phyloP scores from a whole-genome alignment of 2,329 filamentous ascomycete genomes.

The Elsinoe ampelina region DNA sequence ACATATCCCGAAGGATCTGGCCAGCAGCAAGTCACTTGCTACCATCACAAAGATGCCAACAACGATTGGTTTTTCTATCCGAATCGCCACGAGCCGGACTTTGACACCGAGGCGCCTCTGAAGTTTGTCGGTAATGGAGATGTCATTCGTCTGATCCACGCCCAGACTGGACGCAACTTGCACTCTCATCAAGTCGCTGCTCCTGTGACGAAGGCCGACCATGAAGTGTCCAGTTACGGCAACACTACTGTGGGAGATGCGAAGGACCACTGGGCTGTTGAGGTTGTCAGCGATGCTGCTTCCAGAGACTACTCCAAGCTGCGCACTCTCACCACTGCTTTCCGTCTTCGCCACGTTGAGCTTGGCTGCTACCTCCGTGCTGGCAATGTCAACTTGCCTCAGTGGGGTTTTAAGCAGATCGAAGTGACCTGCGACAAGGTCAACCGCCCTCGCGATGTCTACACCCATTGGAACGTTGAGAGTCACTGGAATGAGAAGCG shows the following conservation, averaged over 20 bases:
- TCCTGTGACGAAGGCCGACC: constrained; percentile 78
- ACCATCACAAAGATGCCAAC: constrained; percentile 98
- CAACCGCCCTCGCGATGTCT: constrained; percentile 85
- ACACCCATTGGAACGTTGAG: constrained; percentile 99
- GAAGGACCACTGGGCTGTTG: constrained; percentile 94
- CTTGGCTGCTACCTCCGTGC: constrained; percentile 91
- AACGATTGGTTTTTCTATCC: constrained; percentile 99
- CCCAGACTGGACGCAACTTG: constrained; percentile 91
- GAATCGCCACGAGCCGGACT: constrained; percentile 68
- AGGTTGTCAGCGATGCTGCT: constrained; percentile 82
- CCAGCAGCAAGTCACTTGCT: constrained; percentile 97
- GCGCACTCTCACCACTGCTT: constrained; percentile 84
- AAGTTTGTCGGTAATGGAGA: constrained; percentile 68
- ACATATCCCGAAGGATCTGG: constrained; percentile 87
- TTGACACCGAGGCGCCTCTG: constrained; percentile 58
- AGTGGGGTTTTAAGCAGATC: constrained; percentile 99
- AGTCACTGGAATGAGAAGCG: constrained; percentile 87
- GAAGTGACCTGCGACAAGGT: constrained; percentile 91
- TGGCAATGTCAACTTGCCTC: constrained; percentile 89
- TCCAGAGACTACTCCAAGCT: constrained; percentile 77
- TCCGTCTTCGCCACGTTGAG: constrained; percentile 73
- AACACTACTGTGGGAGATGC: constrained; percentile 92
- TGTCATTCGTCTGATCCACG: constrained; percentile 78
- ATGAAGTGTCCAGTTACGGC: constrained; percentile 91
- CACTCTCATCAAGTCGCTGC: constrained; percentile 89